A percentile compares a stretch with the other conserved stretches of the same genome.
phyloP scores from a whole-genome alignment of 805 yeast species.

The Starmerella riodocensis region DNA sequence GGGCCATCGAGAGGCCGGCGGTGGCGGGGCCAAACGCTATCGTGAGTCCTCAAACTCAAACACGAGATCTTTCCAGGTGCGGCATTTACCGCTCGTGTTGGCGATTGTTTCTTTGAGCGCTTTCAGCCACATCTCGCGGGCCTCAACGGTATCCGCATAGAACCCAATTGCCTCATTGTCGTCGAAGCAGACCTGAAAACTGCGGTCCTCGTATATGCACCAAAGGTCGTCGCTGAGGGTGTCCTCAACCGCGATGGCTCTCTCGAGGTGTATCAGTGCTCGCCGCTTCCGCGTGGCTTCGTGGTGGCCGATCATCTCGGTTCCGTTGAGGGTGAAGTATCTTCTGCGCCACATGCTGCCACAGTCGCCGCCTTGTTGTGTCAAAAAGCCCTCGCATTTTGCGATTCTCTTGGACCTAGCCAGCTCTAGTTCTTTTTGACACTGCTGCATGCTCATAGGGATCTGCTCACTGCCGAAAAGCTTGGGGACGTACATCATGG shows the following conservation, averaged over 20 bases:
- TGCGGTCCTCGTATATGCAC: conserved; percentile 64
- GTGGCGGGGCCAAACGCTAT: too few relatives aligned
- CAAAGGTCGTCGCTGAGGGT: conserved; percentile 31
- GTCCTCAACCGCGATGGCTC: conserved; percentile 43
- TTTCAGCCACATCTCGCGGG: conserved; percentile 53
- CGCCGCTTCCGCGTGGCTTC: conserved; percentile 57
- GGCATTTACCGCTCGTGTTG: conserved; percentile 16
- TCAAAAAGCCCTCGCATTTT: conserved; percentile 51
- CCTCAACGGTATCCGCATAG: conserved; percentile 60
- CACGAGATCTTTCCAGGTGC: conserved; percentile 23
- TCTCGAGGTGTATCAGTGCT: conserved; percentile 61
- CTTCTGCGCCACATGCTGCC: conserved; percentile 57
- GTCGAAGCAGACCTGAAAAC: conserved; percentile 60
- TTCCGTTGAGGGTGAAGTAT: conserved; percentile 57
- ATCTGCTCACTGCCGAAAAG: conserved; percentile 37
- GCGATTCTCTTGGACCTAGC: conserved; percentile 25
- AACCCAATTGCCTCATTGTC: conserved; percentile 76
- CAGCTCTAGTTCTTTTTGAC: conserved; percentile 23
- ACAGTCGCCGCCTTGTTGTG: conserved; percentile 91
- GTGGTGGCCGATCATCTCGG: conserved; percentile 61
- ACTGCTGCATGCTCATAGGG: conserved; percentile 44
- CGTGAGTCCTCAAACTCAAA: too few relatives aligned
- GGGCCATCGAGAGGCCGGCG: too few relatives aligned
- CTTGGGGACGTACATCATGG: conserved; percentile 54
- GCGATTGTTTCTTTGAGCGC: conserved; percentile 43